These are phyloP conservation scores for Chaetoceros tenuissimus DNA, from an alignment of 108 stramenopile species.

Conservation along the genomic window DNA sequence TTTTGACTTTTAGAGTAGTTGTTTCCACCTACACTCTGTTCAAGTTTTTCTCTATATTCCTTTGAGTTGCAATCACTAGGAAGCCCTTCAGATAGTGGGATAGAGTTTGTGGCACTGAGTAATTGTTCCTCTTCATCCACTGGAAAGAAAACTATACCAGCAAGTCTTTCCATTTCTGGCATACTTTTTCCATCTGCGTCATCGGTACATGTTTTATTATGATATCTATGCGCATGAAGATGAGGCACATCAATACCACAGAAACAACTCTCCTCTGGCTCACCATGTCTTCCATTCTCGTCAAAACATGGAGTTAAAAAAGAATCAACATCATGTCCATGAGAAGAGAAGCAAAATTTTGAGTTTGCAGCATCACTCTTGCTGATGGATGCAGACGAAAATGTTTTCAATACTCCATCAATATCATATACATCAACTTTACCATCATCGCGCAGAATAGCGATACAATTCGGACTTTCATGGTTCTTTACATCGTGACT, in stretches of 20 bases:
- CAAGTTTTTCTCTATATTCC: background rate
- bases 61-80: slow-evolving; percentile 18
- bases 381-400: slow-evolving; percentile 22
- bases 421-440: too few relatives aligned
- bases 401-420: slow-evolving; percentile 11
- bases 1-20: slow-evolving; percentile 3
- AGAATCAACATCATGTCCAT: slow-evolving; percentile 21
- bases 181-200: too few relatives aligned
- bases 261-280: slow-evolving; percentile 36
- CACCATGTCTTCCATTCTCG: slow-evolving; percentile 34
- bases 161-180: too few relatives aligned
- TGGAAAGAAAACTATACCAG: too few relatives aligned
- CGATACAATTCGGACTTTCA: too few relatives aligned
- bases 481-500: too few relatives aligned
- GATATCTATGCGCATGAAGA: slow-evolving; percentile 41
- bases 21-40: slow-evolving; percentile 5
- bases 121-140: too few relatives aligned
- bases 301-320: slow-evolving; percentile 53
- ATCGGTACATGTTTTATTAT: slow-evolving; percentile 16
- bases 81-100: slow-evolving; percentile 4
- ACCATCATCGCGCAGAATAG: too few relatives aligned
- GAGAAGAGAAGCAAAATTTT: slow-evolving; percentile 40
- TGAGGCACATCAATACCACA: slow-evolving; percentile 44
- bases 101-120: too few relatives aligned
- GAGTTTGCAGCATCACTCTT: too few relatives aligned